Base-by-base conservation (phyloP, 257 asterid species). In the Scutellaria baicalensis region DNA sequence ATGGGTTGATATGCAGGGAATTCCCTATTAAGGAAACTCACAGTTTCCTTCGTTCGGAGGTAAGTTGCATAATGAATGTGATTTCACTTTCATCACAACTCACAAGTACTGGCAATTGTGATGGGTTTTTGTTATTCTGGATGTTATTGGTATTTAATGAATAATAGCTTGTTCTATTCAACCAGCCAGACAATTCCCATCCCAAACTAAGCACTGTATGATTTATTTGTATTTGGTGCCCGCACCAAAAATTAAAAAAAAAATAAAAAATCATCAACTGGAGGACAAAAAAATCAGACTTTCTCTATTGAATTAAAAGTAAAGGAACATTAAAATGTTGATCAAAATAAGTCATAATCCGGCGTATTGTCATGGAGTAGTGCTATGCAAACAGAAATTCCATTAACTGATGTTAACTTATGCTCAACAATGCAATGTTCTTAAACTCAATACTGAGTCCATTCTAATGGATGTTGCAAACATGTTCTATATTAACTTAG, bases 1-100 rank as follows among this genome's bases (percentile, higher is more conserved):
- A 80, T 76, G 91, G 91, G 21, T 76, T 89, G 75, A 84, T 89
- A 77, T 94, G 99, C 88, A 84, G 99, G 81, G 97, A 94, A 70
- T 69, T 75, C 58, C 96, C 97, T 50, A 95, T 92, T 67, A 94
- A 86, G 82, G 99, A 94, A 82, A 94, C 99, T 39, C 66, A 71
- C 75, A 69, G 23, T 64, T 72, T 89, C 21, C 48, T 80, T 56
- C 95, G 94, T 57, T 85, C 92, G 6, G 99, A 86, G 93, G 99
- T 89, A 69, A 69, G 81, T 78, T 63, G 62, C 49, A n/a, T 21
- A 64, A 51, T 42, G 36, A 44, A 35, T 50, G 45, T 35, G 40
- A 18, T 55, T 50, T 52, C 11, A 23, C 35, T 50, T 38, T 65
- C 66, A 20, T 27, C 33, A 27, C 33, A 27, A 27, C 3, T 57